Percentiles rank a stretch among this genome's conserved stretches.
These are phyloP conservation scores for Phyllosticta ampelicida DNA, from an alignment of 2,329 filamentous ascomycete species.

Conservation along the genomic window DNA sequence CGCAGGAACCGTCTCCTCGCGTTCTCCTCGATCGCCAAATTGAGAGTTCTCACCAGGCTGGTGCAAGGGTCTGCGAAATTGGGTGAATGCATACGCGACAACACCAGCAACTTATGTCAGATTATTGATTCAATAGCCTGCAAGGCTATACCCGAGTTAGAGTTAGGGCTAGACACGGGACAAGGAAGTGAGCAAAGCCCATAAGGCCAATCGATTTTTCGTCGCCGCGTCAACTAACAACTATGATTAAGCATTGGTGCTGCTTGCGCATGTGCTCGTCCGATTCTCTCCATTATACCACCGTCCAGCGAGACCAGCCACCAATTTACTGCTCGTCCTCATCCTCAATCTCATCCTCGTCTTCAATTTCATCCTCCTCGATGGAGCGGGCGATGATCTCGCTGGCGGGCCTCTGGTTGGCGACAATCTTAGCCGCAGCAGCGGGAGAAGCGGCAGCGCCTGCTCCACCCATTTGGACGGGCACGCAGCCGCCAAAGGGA, in stretches of 20 bases:
- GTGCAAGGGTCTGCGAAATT: no score
- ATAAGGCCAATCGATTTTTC: background rate
- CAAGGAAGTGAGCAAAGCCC: slow-evolving; percentile 3
- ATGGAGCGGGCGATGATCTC: background rate
- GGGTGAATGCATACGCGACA: no score
- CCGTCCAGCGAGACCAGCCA: background rate
- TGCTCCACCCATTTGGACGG: slow-evolving; percentile 38
- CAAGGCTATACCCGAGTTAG: no score
- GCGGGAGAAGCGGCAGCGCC: slow-evolving; percentile 1
- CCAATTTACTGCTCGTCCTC: background rate
- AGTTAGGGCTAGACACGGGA: no score
- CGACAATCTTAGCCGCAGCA: slow-evolving; percentile 3
- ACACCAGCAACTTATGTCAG: no score
- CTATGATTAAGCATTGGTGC: background rate
- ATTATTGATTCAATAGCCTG: no score
- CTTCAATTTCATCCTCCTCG: background rate
- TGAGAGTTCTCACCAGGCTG: no score
- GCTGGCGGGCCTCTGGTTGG: background rate
- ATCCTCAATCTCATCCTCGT: background rate
- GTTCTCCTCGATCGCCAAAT: no score
- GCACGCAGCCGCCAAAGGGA: slow-evolving; percentile 52
- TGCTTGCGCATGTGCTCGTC: background rate
- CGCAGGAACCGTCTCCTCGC: no score
- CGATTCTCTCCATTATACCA: background rate
- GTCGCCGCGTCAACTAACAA: background rate